Conservation (phyloP, 164 flowering plant genomes). For the Magnolia changhungtana region DNA sequence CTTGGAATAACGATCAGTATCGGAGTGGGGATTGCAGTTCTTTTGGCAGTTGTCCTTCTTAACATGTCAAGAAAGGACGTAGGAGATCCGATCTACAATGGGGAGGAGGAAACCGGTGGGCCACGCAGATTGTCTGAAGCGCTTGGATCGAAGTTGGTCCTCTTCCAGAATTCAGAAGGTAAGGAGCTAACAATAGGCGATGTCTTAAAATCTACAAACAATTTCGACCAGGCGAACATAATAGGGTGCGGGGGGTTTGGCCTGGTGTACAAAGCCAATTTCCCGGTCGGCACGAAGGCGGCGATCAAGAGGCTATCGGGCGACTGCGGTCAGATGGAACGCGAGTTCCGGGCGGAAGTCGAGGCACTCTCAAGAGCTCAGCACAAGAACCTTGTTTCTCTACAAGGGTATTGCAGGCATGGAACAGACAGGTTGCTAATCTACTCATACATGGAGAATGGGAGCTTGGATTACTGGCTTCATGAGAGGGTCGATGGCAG, state of each 20-base stretch:
- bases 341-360: conserved; percentile 78
- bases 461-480: conserved; percentile 89
- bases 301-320: conserved; percentile 84
- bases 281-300: conserved; percentile 60
- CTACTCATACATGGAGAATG: conserved; percentile 82
- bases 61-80: conserved; percentile 41
- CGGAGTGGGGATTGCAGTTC: conserved; percentile 52
- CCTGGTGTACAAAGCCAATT: conserved; percentile 62
- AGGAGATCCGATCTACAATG: conserved; percentile 27
- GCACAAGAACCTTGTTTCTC: conserved; percentile 77
- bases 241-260: conserved; percentile 92
- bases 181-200: conserved; percentile 61
- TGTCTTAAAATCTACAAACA: conserved; percentile 57
- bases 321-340: conserved; percentile 83
- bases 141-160: conserved; percentile 44
- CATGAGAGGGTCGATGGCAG: conserved; percentile 63
- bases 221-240: conserved; percentile 75
- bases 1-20: conserved; percentile 53
- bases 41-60: conserved; percentile 44
- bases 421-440: conserved; percentile 64
- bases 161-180: conserved; percentile 51
- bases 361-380: conserved; percentile 84
- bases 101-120: conserved; percentile 44
- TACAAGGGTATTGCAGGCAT: conserved; percentile 74
- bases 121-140: conserved; percentile 43